These are phyloP conservation scores for Cerrena zonata DNA, from an alignment of 1,284 basidiomycete genomes.

Conservation along the genomic window DNA sequence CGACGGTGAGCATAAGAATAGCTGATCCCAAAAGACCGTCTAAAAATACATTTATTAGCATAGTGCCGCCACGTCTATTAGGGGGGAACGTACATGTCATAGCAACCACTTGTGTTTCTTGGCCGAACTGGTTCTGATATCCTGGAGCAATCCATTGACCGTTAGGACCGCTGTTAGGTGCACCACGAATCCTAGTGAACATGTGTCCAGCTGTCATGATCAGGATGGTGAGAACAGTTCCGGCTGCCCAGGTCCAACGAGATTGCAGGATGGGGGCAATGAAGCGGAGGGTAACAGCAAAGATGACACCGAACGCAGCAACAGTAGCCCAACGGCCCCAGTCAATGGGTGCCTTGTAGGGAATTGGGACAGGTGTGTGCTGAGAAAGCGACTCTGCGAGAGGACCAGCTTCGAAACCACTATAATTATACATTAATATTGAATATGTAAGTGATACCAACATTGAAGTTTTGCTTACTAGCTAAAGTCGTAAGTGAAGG, in stretches of 20 bases:
- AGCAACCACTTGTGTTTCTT: constrained; percentile 86
- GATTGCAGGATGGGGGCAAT: constrained; percentile 67
- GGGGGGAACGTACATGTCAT: constrained; percentile 65
- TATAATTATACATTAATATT: constrained; percentile 33
- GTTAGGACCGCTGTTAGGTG: constrained; percentile 64
- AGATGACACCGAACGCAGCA: constrained; percentile 37
- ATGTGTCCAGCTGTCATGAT: constrained; percentile 90
- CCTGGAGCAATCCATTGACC: constrained; percentile 83
- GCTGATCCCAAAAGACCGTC: constrained; percentile 80
- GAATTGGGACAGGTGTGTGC: constrained; percentile 69
- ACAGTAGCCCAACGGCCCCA: constrained; percentile 52
- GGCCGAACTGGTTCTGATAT: constrained; percentile 86
- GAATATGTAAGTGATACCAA: too few relatives aligned
- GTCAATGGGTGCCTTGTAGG: constrained; percentile 68
- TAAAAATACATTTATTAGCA: constrained; percentile 29
- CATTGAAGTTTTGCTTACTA: constrained; percentile 44
- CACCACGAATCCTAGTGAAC: constrained; percentile 90
- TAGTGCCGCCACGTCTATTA: constrained; percentile 3
- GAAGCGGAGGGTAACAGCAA: constrained; percentile 50
- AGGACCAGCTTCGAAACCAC: constrained; percentile 73
- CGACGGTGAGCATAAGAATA: constrained; percentile 77
- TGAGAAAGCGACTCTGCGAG: constrained; percentile 72
- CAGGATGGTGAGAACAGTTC: constrained; percentile 61
- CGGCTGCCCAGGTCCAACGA: constrained; percentile 76
- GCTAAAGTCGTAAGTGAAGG: constrained; percentile 75